phyloP scores from a whole-genome alignment of 805 yeast genomes.

The Candida nemodendra region DNA sequence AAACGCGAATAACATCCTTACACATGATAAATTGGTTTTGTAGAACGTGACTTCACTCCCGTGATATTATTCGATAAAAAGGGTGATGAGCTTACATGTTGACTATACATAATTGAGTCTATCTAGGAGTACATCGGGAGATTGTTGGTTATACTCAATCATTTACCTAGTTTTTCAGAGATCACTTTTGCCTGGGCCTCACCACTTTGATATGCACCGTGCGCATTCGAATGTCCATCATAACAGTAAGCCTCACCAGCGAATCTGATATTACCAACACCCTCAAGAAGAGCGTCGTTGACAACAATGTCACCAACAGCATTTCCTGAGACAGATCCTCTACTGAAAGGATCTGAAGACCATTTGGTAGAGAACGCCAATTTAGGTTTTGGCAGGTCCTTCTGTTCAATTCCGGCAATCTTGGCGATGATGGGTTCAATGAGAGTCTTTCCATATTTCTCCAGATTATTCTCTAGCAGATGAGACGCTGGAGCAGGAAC shows the following conservation, averaged over 20 bases:
- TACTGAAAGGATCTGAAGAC: slow-evolving; percentile 47
- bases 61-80: no score
- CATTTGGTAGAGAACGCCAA: slow-evolving; percentile 37
- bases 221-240: slow-evolving; percentile 55
- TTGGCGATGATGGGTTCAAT: slow-evolving; percentile 41
- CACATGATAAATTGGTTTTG: no score
- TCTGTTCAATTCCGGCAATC: slow-evolving; percentile 20
- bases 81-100: no score
- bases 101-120: no score
- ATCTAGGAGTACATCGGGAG: no score
- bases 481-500: slow-evolving; percentile 49
- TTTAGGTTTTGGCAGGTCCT: slow-evolving; percentile 27
- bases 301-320: slow-evolving; percentile 42
- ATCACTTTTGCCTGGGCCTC: slow-evolving; percentile 39
- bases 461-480: slow-evolving; percentile 41
- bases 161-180: background rate
- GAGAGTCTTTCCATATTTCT: slow-evolving; percentile 39
- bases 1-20: no score
- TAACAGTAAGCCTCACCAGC: slow-evolving; percentile 54
- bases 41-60: no score
- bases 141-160: no score
- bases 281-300: slow-evolving; percentile 30
- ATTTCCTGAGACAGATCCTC: slow-evolving; percentile 48
- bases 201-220: slow-evolving; percentile 56
- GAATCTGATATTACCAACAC: slow-evolving; percentile 41